Base-by-base conservation (phyloP, 2,329 filamentous ascomycete species). In the Neocatenulostroma microsporum region DNA sequence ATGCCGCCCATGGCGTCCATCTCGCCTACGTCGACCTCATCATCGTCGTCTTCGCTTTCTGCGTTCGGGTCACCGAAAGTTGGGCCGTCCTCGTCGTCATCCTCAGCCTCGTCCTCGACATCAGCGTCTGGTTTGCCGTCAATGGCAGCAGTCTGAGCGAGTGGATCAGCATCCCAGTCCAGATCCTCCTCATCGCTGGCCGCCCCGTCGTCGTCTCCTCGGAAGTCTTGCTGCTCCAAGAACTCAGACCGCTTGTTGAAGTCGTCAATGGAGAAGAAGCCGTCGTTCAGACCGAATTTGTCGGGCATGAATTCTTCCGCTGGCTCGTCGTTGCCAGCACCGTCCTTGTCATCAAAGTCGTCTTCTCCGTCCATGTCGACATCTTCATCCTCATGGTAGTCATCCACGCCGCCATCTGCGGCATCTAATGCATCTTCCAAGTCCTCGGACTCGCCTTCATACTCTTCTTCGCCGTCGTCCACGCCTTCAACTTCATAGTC, bases 261-360 rank as follows among this genome's bases (percentile, higher is more conserved):
- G 41, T 93, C 80, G 53, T 96, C 88, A 52, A 98, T 89, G 12
- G 86, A 94, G 66, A 98, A 98, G 67, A 98, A 98, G 4, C 87
- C 89, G 56, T 98, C 91, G 54, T 98, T 96, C 21, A 98, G 75
- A 5, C 87, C 86, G 55, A 91, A 73, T 3, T 79, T 78, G 54
- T 96, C 87, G 49, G 80, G 70, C 7, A 78, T 66, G 41, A 81
- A 80, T 25, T 74, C 73, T 32, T 73, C 72, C 1, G 64, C 60
- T 4, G 66, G 59, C 29, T 69, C 64, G 14, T 72, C 70, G 3
- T 70, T 65, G 9, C 63, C 62, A 1, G 65, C 68, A 2, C 72
- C 70, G 1, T 72, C 69, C 7, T 62, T 58, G 1, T 49, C 49
- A 20, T 53, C 52, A 21, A 48, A 42, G 21, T 51, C 47, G 23